Conservation (phyloP, 129 eudicot species). For the Arctium minus region DNA sequence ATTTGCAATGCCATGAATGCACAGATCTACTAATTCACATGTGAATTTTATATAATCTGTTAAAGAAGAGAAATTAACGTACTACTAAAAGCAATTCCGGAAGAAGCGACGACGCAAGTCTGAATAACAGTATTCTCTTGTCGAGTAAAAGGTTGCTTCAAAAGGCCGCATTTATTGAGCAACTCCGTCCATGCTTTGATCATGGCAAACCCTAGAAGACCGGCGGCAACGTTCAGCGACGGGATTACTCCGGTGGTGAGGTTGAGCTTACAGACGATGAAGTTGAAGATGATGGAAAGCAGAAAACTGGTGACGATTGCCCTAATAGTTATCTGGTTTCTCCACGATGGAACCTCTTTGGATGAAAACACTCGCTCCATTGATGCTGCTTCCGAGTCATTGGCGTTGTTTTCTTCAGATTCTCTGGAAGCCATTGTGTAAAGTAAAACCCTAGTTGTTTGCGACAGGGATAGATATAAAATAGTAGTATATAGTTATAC, state of each 20-base stretch:
- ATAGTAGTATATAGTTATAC: neutral
- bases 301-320: constrained; percentile 27
- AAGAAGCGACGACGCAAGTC: constrained; percentile 54
- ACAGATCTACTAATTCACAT: neutral
- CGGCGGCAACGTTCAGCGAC: constrained; percentile 44
- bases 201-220: constrained; percentile 32
- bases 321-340: constrained; percentile 25
- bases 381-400: constrained; percentile 8
- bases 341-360: constrained; percentile 23
- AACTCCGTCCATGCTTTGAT: constrained; percentile 35
- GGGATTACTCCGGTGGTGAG: constrained; percentile 70
- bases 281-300: constrained; percentile 42
- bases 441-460: neutral
- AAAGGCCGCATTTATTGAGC: constrained; percentile 30
- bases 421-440: constrained; percentile 1
- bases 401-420: neutral
- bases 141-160: constrained; percentile 47
- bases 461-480: neutral
- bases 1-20: too few relatives aligned
- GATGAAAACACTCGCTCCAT: constrained; percentile 14
- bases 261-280: constrained; percentile 61
- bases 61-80: neutral
- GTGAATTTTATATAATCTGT: neutral
- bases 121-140: constrained; percentile 66
- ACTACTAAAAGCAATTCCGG: constrained; percentile 59